phyloP scores from a whole-genome alignment of 1,139 yeast species.

The Blastobotrys buckinghamii region DNA sequence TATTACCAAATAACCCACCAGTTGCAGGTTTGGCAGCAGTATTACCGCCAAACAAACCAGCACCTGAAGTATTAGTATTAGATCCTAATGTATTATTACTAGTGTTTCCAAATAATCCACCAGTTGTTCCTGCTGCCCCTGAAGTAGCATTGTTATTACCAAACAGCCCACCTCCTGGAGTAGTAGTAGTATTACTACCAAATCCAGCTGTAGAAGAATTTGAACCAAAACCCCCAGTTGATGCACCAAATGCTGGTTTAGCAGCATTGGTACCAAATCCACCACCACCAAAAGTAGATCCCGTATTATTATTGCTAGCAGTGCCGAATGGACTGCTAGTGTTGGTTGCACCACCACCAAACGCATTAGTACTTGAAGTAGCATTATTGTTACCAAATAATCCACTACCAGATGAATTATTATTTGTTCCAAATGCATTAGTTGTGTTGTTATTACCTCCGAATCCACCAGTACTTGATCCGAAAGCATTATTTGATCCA shows the following conservation, averaged over 20 bases:
- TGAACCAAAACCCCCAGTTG: neutral
- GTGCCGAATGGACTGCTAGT: neutral
- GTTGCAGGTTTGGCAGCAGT: neutral
- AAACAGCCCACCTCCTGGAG: conserved; percentile 23
- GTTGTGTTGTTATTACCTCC: neutral
- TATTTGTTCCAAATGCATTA: neutral
- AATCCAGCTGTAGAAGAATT: conserved; percentile 17
- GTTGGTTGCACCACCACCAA: conserved; percentile 2
- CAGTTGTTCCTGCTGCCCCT: neutral
- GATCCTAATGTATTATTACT: conserved; percentile 4
- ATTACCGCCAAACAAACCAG: conserved; percentile 20
- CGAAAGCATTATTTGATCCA: conserved; percentile 19
- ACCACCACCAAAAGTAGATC: conserved; percentile 2
- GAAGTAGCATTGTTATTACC: neutral
- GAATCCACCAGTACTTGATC: neutral
- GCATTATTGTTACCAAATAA: conserved; percentile 17
- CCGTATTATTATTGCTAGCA: neutral
- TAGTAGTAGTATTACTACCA: conserved; percentile 16
- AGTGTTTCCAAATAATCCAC: conserved; percentile 2
- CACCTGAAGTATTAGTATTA: conserved; percentile 19
- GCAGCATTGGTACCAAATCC: neutral
- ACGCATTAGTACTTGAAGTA: neutral
- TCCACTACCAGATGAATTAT: conserved; percentile 18
- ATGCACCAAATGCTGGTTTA: conserved; percentile 3
- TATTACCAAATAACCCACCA: conserved; percentile 2